Evolutionary conservation across 1,139 yeast genomes (phyloP).

Genomic region (Debaryomyces fabryi): DNA sequence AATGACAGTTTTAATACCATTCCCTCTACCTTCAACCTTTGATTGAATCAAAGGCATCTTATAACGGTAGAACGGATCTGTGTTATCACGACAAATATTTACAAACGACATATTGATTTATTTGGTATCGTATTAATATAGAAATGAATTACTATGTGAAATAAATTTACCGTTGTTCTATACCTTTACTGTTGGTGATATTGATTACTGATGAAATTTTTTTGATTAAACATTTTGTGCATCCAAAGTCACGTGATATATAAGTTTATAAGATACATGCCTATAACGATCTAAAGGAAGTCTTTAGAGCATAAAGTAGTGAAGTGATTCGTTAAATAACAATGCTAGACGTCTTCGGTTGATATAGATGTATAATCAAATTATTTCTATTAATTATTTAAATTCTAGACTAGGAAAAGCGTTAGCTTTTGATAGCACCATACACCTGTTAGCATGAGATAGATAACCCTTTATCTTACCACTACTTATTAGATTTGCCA

Average conservation of each 20-base stretch:
- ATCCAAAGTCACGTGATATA: constrained; percentile 2
- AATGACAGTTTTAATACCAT: constrained; percentile 96
- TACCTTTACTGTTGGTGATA: not conserved
- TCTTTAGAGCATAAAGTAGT: not conserved
- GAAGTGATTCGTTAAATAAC: not conserved
- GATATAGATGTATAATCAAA: not conserved
- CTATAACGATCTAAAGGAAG: not conserved
- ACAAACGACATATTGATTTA: constrained; percentile 69
- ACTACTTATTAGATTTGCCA: constrained; percentile 66
- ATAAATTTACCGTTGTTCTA: not conserved
- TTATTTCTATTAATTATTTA: constrained; percentile 1
- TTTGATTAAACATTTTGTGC: constrained; percentile 9
- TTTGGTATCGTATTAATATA: constrained; percentile 2
- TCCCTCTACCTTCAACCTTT: constrained; percentile 98
- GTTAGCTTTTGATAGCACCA: constrained; percentile 74
- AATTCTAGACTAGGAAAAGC: constrained; percentile 59
- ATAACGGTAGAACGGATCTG: constrained; percentile 98
- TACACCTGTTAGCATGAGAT: constrained; percentile 71
- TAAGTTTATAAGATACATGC: not conserved
- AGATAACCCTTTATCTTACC: constrained; percentile 81
- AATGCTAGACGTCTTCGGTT: not conserved
- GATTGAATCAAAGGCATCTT: constrained; percentile 98
- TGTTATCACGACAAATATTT: constrained; percentile 95
- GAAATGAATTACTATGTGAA: not conserved
- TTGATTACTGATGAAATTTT: constrained; percentile 8